Evolutionary conservation across 116 monocot species (phyloP), one percentile per base, ranked within the genome.

Genomic region (Cymodocea nodosa): DNA sequence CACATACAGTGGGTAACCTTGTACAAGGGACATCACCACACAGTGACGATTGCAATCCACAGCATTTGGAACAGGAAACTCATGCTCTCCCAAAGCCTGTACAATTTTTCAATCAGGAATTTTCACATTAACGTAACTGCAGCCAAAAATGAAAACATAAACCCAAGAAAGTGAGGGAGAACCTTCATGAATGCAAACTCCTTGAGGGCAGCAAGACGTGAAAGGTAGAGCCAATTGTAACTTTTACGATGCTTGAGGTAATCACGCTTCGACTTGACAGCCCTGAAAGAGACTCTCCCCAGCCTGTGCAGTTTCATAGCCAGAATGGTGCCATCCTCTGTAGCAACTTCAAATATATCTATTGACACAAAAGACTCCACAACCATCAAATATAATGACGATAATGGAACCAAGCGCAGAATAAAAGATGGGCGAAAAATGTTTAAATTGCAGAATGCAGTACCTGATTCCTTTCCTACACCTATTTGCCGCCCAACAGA

Each of bases 141-240:
- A 23, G 22, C 17, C 11, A n/a, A 35, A 35, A 52, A 30, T 20
- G 20, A 57, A 22, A 10, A 5, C 17, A 50, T 10, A 70, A 51
- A 36, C 16, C 15, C 11, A 62, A 37, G 50, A 30, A 57, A 5
- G 22, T 15, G 59, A 68, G 52, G 53, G 30, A 62, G 19, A 16
- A 90, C 95, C 95, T 95, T 95, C 95, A 95, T 95, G 16, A 95
- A 95, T 53, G 95, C 87, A 83, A 75, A 90, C 80, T 95, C 95
- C 66, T 95, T 95, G 23, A 95, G 74, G 3, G 90, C 95, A 70
- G 95, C 95, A 68, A 95, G 95, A 8, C 95, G 79, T 54, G 95
- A 95, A 67, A 95, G 73, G 65, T 95, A 95, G 17, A 95, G 80
- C 95, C 95, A 95, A 62, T 85, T 95, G 67, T 79, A 90, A 63